A percentile compares a stretch with the other conserved stretches of the same genome.
phyloP scores from a whole-genome alignment of 23 red algal genomes.

The Pyropia yezoensis region DNA sequence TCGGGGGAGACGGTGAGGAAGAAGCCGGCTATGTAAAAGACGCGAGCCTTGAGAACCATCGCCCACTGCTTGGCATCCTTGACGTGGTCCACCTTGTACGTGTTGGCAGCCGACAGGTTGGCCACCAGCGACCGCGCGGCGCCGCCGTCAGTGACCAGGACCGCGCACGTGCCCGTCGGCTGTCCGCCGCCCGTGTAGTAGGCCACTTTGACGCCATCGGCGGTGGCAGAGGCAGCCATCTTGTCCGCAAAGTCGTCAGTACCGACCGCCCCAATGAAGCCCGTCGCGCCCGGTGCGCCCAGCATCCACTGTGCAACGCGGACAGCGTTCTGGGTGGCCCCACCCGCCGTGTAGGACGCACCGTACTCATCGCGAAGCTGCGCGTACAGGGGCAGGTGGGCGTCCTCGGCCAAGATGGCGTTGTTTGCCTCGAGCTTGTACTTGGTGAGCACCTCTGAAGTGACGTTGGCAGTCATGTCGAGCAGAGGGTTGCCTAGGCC shows the following conservation, averaged over 20 bases:
- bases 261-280: slow-evolving; percentile 89
- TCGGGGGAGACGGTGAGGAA: slow-evolving; percentile 94
- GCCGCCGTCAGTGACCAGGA: slow-evolving; percentile 71
- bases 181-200: slow-evolving; percentile 54
- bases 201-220: slow-evolving; percentile 78
- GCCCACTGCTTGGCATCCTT: slow-evolving; percentile 73
- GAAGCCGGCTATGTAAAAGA: slow-evolving; percentile 96
- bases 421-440: slow-evolving; percentile 93
- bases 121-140: slow-evolving; percentile 86
- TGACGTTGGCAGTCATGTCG: slow-evolving; percentile 70
- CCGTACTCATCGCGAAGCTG: slow-evolving; percentile 47
- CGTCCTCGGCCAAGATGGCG: slow-evolving; percentile 90
- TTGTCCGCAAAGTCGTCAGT: slow-evolving; percentile 80
- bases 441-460: slow-evolving; percentile 59
- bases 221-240: slow-evolving; percentile 59
- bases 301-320: slow-evolving; percentile 99
- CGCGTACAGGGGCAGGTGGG: slow-evolving; percentile 74
- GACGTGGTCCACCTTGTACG: slow-evolving; percentile 75
- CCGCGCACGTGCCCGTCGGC: slow-evolving; percentile 92
- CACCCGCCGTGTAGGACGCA: slow-evolving; percentile 75
- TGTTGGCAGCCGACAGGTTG: slow-evolving; percentile 89
- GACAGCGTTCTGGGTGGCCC: slow-evolving; percentile 95
- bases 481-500: slow-evolving; percentile 96
- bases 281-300: slow-evolving; percentile 41
- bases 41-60: slow-evolving; percentile 63